phyloP scores from a whole-genome alignment of 2,329 filamentous ascomycete species.

The Macrophomina tecta region DNA sequence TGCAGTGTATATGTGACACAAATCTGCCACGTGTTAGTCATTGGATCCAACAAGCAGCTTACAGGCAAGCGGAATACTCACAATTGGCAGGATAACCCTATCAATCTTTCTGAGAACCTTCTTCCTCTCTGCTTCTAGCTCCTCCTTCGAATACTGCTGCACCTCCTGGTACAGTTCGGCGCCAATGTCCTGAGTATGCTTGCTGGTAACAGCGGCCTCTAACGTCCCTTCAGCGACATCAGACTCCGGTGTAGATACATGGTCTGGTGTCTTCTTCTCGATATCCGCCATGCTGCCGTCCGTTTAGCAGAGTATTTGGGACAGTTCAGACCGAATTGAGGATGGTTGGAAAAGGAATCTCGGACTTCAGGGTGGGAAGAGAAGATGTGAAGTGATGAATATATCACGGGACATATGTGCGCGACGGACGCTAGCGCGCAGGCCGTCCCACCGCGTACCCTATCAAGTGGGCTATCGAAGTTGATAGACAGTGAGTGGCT shows the following conservation, averaged over 20 bases:
- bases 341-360: neutral
- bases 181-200: conserved; percentile 49
- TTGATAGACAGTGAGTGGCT: conserved; percentile 7
- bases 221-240: conserved; percentile 19
- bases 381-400: neutral
- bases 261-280: conserved; percentile 23
- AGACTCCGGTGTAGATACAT: neutral
- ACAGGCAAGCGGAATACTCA: conserved; percentile 31
- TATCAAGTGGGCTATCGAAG: neutral
- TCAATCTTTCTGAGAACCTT: conserved; percentile 53
- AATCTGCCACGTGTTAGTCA: conserved; percentile 34
- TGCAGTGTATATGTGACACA: conserved; percentile 54
- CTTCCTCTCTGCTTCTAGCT: conserved; percentile 51
- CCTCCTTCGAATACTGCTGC: conserved; percentile 50
- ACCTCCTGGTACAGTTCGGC: conserved; percentile 54
- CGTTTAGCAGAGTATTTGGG: neutral
- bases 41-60: neutral
- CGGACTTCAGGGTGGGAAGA: neutral
- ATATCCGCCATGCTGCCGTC: conserved; percentile 8
- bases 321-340: neutral
- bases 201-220: neutral
- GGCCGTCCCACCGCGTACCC: conserved; percentile 7
- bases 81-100: conserved; percentile 55
- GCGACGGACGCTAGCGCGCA: conserved; percentile 8
- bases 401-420: neutral